These are phyloP conservation scores for Spirogloea muscicola DNA, from an alignment of 139 green algal species.

Conservation along the genomic window DNA sequence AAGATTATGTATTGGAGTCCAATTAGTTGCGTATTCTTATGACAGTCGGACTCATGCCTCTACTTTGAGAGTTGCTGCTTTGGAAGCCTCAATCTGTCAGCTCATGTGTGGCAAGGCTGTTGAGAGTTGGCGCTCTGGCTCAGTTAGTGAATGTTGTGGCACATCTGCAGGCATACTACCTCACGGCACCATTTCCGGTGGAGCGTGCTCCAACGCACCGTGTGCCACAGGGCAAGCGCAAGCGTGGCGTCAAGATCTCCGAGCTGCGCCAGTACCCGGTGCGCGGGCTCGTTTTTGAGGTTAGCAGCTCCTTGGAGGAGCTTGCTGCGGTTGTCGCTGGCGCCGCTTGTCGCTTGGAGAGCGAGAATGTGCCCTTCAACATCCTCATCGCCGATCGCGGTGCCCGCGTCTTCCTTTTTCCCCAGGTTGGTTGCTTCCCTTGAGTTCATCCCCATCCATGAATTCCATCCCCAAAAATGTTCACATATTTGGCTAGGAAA, in stretches of 20 bases:
- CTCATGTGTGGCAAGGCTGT: too few relatives aligned
- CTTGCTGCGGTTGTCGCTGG: conserved; percentile 64
- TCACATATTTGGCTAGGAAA: too few relatives aligned
- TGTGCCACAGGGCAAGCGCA: conserved; percentile 78
- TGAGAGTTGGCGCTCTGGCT: too few relatives aligned
- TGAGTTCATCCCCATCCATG: too few relatives aligned
- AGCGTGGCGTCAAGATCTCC: conserved; percentile 71
- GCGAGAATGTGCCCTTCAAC: conserved; percentile 89
- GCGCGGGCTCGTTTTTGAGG: conserved; percentile 80
- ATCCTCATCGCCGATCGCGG: conserved; percentile 88
- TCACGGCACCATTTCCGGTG: conserved; percentile 71
- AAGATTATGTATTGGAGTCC: too few relatives aligned
- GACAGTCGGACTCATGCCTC: too few relatives aligned
- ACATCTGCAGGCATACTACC: conserved; percentile 72
- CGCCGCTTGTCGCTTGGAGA: conserved; percentile 67
- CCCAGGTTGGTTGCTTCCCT: conserved; percentile 58
- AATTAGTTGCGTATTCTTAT: too few relatives aligned
- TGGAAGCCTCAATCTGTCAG: too few relatives aligned
- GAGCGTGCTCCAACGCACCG: conserved; percentile 64
- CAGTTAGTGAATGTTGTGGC: too few relatives aligned
- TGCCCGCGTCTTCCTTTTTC: conserved; percentile 81
- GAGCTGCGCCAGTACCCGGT: conserved; percentile 82
- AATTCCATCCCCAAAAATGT: too few relatives aligned
- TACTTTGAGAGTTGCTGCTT: too few relatives aligned
- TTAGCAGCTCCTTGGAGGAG: conserved; percentile 54